Conservation (phyloP, 768 basidiomycete species). For the Leccinum variicolor region DNA sequence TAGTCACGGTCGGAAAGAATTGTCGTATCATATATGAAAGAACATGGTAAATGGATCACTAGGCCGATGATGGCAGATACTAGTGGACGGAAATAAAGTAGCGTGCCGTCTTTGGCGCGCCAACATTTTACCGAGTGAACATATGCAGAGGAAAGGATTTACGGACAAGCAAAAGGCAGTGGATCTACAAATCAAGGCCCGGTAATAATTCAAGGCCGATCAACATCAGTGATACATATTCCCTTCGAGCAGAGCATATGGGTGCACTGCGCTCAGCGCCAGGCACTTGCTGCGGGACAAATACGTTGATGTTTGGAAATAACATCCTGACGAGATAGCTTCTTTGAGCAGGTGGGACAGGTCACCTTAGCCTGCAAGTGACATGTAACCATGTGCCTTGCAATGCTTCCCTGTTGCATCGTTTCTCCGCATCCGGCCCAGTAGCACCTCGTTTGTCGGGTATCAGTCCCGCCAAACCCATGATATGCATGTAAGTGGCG, state of each 20-base stretch:
- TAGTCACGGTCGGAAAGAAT: not conserved
- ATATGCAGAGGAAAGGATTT: not conserved
- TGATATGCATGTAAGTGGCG: constrained; percentile 25
- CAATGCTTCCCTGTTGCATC: constrained; percentile 29
- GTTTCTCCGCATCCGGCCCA: constrained; percentile 19
- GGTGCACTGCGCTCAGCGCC: constrained; percentile 8
- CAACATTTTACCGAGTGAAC: not conserved
- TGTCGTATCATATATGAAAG: not conserved
- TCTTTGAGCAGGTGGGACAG: constrained; percentile 27
- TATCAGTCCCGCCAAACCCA: constrained; percentile 21
- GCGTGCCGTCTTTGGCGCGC: constrained; percentile 2
- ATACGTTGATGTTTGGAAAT: constrained; percentile 26
- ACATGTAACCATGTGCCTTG: constrained; percentile 26
- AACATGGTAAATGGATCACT: not conserved
- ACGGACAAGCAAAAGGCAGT: not conserved
- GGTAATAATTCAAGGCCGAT: not conserved
- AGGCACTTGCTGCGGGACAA: constrained; percentile 18
- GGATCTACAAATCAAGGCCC: not conserved
- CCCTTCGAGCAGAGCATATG: not conserved
- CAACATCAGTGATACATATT: not conserved
- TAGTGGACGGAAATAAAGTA: not conserved
- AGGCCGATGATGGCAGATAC: not conserved
- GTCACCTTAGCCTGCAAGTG: constrained; percentile 27
- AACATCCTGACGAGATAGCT: constrained; percentile 26
- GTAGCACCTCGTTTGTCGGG: constrained; percentile 15